A percentile compares a stretch with the other conserved stretches of the same genome.
These are phyloP conservation scores for Paecilomyces formosus DNA, from an alignment of 2,329 filamentous ascomycete genomes.

Conservation along the genomic window DNA sequence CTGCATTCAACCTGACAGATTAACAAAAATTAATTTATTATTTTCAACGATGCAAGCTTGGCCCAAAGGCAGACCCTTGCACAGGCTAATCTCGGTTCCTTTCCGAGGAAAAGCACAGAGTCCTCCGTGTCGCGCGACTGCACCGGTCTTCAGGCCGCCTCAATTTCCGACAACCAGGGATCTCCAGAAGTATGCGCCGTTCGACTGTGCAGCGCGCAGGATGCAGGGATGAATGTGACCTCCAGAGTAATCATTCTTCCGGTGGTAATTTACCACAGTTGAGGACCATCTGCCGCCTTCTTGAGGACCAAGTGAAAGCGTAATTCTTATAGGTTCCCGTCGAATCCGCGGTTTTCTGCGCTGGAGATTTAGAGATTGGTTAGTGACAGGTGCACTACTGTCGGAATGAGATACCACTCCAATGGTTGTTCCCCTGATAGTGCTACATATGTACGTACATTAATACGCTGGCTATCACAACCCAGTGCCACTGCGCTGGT, in stretches of 20 bases:
- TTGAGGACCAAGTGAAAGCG: background rate
- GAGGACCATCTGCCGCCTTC: too few species aligned
- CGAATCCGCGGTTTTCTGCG: too few species aligned
- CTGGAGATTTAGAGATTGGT: too few species aligned
- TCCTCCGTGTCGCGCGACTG: background rate
- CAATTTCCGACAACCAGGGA: background rate
- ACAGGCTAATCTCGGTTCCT: background rate
- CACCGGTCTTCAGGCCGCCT: background rate
- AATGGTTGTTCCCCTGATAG: too few species aligned
- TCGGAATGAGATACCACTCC: too few species aligned
- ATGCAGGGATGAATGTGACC: background rate
- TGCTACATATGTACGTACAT: too few species aligned
- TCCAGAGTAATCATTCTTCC: background rate
- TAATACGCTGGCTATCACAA: too few species aligned
- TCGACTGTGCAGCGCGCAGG: background rate
- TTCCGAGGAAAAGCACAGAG: background rate
- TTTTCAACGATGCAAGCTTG: background rate
- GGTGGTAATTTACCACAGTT: background rate
- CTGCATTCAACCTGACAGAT: too few species aligned
- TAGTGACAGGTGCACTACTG: too few species aligned
- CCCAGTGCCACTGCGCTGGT: too few species aligned
- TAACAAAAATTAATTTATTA: too few species aligned
- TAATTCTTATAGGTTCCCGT: background rate
- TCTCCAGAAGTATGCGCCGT: background rate
- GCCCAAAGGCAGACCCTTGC: background rate